Evolutionary conservation across 108 stramenopile species (phyloP), one percentile per base, ranked within the genome.

Genomic region (Nitzschia putrida): DNA sequence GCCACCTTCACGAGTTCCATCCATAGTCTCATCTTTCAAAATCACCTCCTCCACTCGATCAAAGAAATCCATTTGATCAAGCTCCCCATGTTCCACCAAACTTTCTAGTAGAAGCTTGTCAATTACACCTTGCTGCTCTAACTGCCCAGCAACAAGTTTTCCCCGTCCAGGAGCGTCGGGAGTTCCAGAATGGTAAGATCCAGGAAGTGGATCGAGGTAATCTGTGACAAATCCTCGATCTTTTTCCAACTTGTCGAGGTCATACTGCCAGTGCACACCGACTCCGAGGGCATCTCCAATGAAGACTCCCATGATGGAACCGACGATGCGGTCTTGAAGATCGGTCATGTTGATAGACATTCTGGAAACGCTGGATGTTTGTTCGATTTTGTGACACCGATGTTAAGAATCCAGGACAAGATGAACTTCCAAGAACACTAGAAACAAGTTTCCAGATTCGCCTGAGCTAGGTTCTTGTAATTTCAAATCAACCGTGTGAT

Each of bases 111-210:
- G 51, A 1, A 66, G 16, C 52, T 66, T 66, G 53, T 66, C 65
- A 53, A 66, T 66, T 8, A 66, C 65, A 53, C 65, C 65, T 66
- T 66, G 65, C 29, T 66, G 65, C 29, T 66, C 65, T 9, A 66
- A 26, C 21, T 66, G 65, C 0, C 65, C 65, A 34, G 65, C 65
- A 4, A 7, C 1, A 8, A 66, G 21, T 53, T 52, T 66, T 20
- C 65, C 65, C 20, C 52, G 7, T 2, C 52, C 65, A 38, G 65
- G 65, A 10, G 65, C 65, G 53, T 66, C 52, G 2, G 50, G 29
- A 8, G 65, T 66, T 39, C 65, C 65, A 13, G 65, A 66, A 38
- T 66, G 65, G 26, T 53, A 66, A 1, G 52, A 37, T 53, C 65
- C 65, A 11, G 65, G 65, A 2, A 66, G 34, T 14, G 65, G 65